Conservation (phyloP, 2,329 filamentous ascomycete genomes). For the Exophiala aquamarina region DNA sequence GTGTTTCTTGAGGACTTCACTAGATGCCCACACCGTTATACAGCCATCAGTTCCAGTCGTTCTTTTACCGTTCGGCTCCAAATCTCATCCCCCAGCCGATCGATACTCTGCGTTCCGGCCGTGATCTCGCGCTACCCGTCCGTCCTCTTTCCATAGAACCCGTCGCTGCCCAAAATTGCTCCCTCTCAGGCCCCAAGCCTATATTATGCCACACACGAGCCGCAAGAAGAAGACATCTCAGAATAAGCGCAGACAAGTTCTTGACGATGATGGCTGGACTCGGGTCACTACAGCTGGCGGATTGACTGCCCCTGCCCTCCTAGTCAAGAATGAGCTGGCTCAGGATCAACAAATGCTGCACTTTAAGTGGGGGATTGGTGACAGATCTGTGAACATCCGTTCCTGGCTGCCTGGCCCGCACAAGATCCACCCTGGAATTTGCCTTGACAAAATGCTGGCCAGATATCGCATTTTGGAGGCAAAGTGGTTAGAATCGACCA, state of each 20-base stretch:
- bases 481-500: not conserved
- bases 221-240: constrained; percentile 14
- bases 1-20: too few relatives aligned
- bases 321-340: not conserved
- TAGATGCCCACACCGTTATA: too few relatives aligned
- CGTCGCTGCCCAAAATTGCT: too few relatives aligned
- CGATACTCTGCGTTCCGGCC: too few relatives aligned
- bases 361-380: not conserved
- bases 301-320: not conserved
- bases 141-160: not conserved
- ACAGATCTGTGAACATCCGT: not conserved
- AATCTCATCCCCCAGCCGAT: too few relatives aligned
- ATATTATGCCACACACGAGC: constrained; percentile 23
- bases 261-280: constrained; percentile 24
- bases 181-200: too few relatives aligned
- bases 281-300: constrained; percentile 5
- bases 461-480: not conserved
- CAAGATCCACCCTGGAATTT: not conserved
- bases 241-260: constrained; percentile 16
- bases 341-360: not conserved
- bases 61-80: too few relatives aligned
- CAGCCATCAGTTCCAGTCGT: too few relatives aligned
- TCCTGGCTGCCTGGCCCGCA: not conserved
- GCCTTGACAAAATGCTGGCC: not conserved
- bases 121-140: too few relatives aligned